Evolutionary conservation across 2,329 filamentous ascomycete genomes (phyloP), one percentile per base, ranked within the genome.

Genomic region (Aspergillus sclerotialis): DNA sequence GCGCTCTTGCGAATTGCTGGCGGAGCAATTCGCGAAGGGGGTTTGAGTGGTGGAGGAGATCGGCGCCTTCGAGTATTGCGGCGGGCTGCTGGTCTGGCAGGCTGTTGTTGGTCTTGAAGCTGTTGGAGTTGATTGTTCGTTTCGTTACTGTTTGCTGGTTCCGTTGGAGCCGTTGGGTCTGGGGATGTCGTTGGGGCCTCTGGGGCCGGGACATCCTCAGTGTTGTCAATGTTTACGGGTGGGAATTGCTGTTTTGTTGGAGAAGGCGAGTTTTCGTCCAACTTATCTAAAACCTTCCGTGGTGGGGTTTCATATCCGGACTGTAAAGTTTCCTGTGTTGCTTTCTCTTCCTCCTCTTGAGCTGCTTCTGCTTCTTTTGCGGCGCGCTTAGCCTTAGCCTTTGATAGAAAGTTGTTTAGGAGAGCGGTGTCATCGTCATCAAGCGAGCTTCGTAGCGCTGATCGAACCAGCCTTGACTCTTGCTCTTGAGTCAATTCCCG

Each of bases 341-440:
- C 7, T 34, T 36, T 16, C 47, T 38, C 29, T 34, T 17, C 32
- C n/a, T 49, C 49, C 14, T 46, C 46, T 23, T 50, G 45, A 4
- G 44, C 33, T 10, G 42, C 42, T 17, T 40, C 36, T 4, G 43
- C 43, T 13, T 50, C 51, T 42, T 60, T 61, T 28, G 60, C 61
- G 11, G 52, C 60, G 18, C 62, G 56, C 38, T 64, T 65, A 12
- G 60, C 60, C 40, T 60, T 53, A 8, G 62, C 62, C 33, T 56
- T 60, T n/a, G 56, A 61, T 16, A 65, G 38, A 41, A 65, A 64
- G 32, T 60, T 52, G 33, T 55, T 61, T 30, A 65, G 48, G n/a
- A 65, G 37, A 25, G 51, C 58, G 7, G 57, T 54, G 45, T 65
- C 61, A 9, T 64, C 59, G 28, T 56, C 58, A 33, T 58, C 59